Evolutionary conservation across 2,329 filamentous ascomycete genomes (phyloP), one percentile per base, ranked within the genome.

Genomic region (Botrytis aclada): DNA sequence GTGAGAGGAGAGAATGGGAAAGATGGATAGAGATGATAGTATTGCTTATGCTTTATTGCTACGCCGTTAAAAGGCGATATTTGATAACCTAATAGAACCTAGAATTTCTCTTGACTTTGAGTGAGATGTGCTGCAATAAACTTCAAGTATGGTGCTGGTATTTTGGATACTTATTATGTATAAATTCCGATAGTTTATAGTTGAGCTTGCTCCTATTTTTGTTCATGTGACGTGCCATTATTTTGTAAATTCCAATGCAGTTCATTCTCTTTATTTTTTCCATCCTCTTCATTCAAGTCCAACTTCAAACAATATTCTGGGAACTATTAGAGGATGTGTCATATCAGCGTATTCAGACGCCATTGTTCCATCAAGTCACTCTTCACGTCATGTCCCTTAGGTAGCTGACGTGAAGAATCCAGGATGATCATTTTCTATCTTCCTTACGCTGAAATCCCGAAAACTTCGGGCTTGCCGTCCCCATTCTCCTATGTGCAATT

Each of bases 1-100:
- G 22, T 43, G n/a, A 62, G 29, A 29, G 54, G 67, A 67, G 70
- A 47, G 16, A 32, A 56, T 29, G 56, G 72, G 61, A 41, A n/a
- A 54, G 54, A 73, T 63, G 56, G 70, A 70, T 45, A 64, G 66
- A 72, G 51, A 41, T 60, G 34, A 56, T 63, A 41, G 25, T 34
- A 63, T 70, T 58, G 56, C 70, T 74, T 73, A 72, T 67, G 43
- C 66, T 37, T 22, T 69, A 62, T 34, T 47, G 71, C 71, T 62
- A 73, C 63, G 66, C 45, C 54, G 45, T 63, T 58, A 47, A 62
- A 39, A 71, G 20, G 56, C 71, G 12, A 43, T 32, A 69, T 45
- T 12, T 10, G 20, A 67, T 66, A 71, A 69, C 70, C 63, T 69
- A 67, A 67, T 72, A 51, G 20, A 67, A 63, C 71, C 71, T 69